phyloP scores from a whole-genome alignment of 1,284 basidiomycete genomes.

The Moesziomyces sp. region DNA sequence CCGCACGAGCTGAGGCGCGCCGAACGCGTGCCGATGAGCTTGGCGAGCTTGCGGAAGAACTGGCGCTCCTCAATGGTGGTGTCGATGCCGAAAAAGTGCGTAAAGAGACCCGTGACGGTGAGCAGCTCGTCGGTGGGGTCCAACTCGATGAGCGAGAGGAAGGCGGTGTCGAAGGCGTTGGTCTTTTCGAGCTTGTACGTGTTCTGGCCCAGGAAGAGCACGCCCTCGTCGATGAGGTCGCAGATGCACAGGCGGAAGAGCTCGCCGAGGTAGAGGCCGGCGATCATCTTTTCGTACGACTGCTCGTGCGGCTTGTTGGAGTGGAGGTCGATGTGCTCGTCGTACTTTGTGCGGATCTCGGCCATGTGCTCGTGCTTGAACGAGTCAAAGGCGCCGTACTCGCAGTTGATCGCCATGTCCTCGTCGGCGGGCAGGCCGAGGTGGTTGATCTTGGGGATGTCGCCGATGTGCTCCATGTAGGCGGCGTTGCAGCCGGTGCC shows the following conservation, averaged over 20 bases:
- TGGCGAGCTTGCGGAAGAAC: slow-evolving; percentile 74
- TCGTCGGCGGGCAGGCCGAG: slow-evolving; percentile 77
- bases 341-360: slow-evolving; percentile 84
- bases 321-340: slow-evolving; percentile 87
- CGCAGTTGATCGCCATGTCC: slow-evolving; percentile 96
- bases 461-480: slow-evolving; percentile 80
- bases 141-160: slow-evolving; percentile 95
- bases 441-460: slow-evolving; percentile 78
- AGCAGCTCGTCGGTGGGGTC: slow-evolving; percentile 97
- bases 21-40: slow-evolving; percentile 71
- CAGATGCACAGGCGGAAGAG: slow-evolving; percentile 91
- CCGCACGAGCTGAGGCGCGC: slow-evolving; percentile 64
- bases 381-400: slow-evolving; percentile 97
- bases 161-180: slow-evolving; percentile 94
- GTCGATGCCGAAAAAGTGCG: slow-evolving; percentile 66
- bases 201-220: slow-evolving; percentile 93
- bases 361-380: slow-evolving; percentile 91
- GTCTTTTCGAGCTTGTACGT: slow-evolving; percentile 96
- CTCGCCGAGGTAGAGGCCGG: slow-evolving; percentile 96
- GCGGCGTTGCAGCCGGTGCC: slow-evolving; percentile 99
- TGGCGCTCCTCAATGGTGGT: slow-evolving; percentile 63
- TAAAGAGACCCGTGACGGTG: slow-evolving; percentile 95
- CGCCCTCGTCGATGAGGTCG: slow-evolving; percentile 95
- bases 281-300: slow-evolving; percentile 96
- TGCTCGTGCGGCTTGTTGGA: slow-evolving; percentile 98